Evolutionary conservation across 768 basidiomycete genomes (phyloP), one percentile per base, ranked within the genome.

Genomic region (Collybia nuda): DNA sequence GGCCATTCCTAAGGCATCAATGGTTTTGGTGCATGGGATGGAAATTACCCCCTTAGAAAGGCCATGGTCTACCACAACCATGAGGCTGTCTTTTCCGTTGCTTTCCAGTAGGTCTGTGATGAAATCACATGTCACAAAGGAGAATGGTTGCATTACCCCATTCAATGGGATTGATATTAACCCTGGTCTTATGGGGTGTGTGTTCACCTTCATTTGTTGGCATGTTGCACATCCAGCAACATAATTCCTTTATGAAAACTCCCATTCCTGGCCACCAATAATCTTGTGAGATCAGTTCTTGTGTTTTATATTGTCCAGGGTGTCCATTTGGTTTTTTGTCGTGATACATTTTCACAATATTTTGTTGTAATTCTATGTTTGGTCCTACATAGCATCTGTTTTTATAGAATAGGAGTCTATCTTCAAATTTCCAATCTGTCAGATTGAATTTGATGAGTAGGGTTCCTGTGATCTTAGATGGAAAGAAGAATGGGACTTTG

Each of bases 61-160:
- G 22, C 41, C 41, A 42, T 42, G 41, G 41, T 42, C 41, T 42
- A 42, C 41, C 19, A 42, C 41, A 14, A 42, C n/a, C n/a, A n/a
- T n/a, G n/a, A n/a, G n/a, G n/a, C n/a, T n/a, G n/a, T n/a, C n/a
- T n/a, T n/a, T n/a, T n/a, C n/a, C n/a, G n/a, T n/a, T n/a, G n/a
- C n/a, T n/a, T n/a, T n/a, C n/a, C n/a, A n/a, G n/a, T n/a, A n/a
- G n/a, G n/a, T n/a, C n/a, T n/a, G n/a, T n/a, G n/a, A n/a, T n/a
- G n/a, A n/a, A n/a, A n/a, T n/a, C 41, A 28, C 28, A 28, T 28
- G 28, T 28, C 28, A 28, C 28, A 28, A 28, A 28, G 11, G 28
- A 28, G 11, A 28, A 28, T 5, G 28, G 28, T 28, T 28, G 28
- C 11, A 11, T 28, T 5, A 28, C 11, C 11, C 28, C 28, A 28